These are phyloP conservation scores for Hyaloscypha variabilis DNA, from an alignment of 495 filamentous ascomycete species.

Conservation along the genomic window DNA sequence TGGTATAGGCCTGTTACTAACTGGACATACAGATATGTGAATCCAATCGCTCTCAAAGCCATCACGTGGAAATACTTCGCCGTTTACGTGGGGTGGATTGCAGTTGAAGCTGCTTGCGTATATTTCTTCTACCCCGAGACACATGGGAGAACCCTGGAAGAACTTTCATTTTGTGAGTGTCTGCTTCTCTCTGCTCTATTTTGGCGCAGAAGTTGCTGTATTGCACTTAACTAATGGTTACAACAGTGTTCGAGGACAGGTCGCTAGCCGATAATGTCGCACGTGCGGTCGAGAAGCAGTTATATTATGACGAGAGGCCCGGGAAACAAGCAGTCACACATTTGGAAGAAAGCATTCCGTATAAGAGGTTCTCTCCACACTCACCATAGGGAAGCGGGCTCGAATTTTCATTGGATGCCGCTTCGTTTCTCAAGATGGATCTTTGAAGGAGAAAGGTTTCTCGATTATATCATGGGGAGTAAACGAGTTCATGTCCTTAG, in stretches of 20 bases:
- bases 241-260: slow-evolving; percentile 57
- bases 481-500: background rate
- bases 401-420: background rate
- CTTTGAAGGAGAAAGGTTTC: background rate
- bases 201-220: background rate
- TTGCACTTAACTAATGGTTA: background rate
- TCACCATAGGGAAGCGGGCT: background rate
- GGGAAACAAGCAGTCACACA: slow-evolving; percentile 8
- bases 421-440: background rate
- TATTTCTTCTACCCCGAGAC: slow-evolving; percentile 71
- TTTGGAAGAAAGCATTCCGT: slow-evolving; percentile 7
- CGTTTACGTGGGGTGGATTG: slow-evolving; percentile 53
- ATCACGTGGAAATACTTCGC: slow-evolving; percentile 1
- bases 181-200: background rate
- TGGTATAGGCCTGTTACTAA: background rate
- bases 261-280: slow-evolving; percentile 48
- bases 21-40: slow-evolving; percentile 46
- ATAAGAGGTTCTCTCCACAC: background rate
- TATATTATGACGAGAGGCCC: slow-evolving; percentile 25
- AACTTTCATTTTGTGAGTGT: slow-evolving; percentile 62
- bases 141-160: slow-evolving; percentile 62
- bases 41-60: slow-evolving; percentile 41
- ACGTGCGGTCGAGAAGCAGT: slow-evolving; percentile 50
- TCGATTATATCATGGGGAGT: background rate
- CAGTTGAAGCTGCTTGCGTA: slow-evolving; percentile 58